phyloP scores from a whole-genome alignment of 345 rosid genomes.

The Gossypium bickii region DNA sequence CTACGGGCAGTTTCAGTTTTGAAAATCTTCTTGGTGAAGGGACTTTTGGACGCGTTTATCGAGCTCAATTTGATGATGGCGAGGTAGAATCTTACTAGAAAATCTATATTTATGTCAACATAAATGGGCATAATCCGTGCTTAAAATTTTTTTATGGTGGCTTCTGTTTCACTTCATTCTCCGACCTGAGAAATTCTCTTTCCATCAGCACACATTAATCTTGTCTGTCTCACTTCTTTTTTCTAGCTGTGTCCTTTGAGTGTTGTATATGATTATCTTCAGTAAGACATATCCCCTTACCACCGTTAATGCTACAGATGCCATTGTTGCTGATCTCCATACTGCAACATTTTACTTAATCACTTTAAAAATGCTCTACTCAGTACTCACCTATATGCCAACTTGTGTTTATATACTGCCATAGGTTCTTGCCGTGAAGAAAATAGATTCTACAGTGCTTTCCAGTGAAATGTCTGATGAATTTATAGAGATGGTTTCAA shows the following conservation, averaged over 20 bases:
- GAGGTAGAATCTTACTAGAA: slow-evolving; percentile 43
- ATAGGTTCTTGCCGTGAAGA: slow-evolving; percentile 93
- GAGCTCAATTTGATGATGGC: slow-evolving; percentile 86
- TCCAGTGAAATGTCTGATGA: slow-evolving; percentile 64
- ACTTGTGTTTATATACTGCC: slow-evolving; percentile 18
- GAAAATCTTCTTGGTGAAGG: slow-evolving; percentile 95
- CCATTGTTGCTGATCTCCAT: neutral
- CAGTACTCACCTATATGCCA: neutral
- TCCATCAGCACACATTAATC: neutral
- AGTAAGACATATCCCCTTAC: neutral
- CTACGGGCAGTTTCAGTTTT: slow-evolving; percentile 80
- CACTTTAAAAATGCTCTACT: neutral
- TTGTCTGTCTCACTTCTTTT: neutral
- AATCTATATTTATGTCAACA: slow-evolving; percentile 1
- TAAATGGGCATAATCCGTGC: neutral
- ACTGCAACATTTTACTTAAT: neutral
- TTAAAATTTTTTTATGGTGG: neutral
- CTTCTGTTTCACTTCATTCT: neutral
- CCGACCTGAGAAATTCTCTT: neutral
- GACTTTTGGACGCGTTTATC: slow-evolving; percentile 90
- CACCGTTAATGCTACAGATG: neutral
- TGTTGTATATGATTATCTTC: neutral
- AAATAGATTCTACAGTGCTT: slow-evolving; percentile 73
- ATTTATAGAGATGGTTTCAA: slow-evolving; percentile 74
- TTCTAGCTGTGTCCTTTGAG: neutral